These are phyloP conservation scores for Trametes hirsuta DNA, from an alignment of 1,284 basidiomycete species.

Conservation along the genomic window DNA sequence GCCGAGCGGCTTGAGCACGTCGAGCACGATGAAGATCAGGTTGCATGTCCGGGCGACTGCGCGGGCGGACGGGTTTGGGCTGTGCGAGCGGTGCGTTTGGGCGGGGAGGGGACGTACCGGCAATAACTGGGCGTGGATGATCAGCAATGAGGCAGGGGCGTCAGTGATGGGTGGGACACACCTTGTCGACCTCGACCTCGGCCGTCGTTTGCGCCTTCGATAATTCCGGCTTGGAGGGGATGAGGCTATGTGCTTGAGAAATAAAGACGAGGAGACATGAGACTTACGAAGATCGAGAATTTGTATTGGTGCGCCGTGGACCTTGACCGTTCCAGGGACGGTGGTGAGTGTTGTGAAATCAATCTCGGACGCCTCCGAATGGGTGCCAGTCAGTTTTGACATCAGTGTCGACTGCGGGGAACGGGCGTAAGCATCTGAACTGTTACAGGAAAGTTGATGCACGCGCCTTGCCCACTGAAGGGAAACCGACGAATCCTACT, in stretches of 20 bases:
- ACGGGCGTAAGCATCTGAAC: slow-evolving; percentile 22
- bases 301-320: slow-evolving; percentile 93
- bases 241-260: slow-evolving; percentile 14
- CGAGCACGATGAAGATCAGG: slow-evolving; percentile 97
- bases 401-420: slow-evolving; percentile 84
- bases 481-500: slow-evolving; percentile 94
- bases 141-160: slow-evolving; percentile 3
- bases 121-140: slow-evolving; percentile 59
- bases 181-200: slow-evolving; percentile 98
- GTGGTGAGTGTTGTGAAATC: slow-evolving; percentile 96
- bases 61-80: neutral
- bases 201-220: slow-evolving; percentile 98
- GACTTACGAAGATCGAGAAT: slow-evolving; percentile 81
- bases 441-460: slow-evolving; percentile 49
- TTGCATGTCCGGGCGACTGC: slow-evolving; percentile 96
- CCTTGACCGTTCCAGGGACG: slow-evolving; percentile 94
- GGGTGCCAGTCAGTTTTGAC: slow-evolving; percentile 97
- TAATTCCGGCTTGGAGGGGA: slow-evolving; percentile 81
- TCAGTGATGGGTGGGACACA: slow-evolving; percentile 33
- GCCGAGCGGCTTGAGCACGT: slow-evolving; percentile 95
- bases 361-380: slow-evolving; percentile 97
- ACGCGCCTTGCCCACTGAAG: slow-evolving; percentile 83
- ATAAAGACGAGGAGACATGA: neutral
- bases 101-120: slow-evolving; percentile 57
- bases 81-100: neutral